Percentiles rank a stretch among this genome's conserved stretches.
Conservation (phyloP, 805 yeast species). For the Saturnispora kantuleensis region DNA sequence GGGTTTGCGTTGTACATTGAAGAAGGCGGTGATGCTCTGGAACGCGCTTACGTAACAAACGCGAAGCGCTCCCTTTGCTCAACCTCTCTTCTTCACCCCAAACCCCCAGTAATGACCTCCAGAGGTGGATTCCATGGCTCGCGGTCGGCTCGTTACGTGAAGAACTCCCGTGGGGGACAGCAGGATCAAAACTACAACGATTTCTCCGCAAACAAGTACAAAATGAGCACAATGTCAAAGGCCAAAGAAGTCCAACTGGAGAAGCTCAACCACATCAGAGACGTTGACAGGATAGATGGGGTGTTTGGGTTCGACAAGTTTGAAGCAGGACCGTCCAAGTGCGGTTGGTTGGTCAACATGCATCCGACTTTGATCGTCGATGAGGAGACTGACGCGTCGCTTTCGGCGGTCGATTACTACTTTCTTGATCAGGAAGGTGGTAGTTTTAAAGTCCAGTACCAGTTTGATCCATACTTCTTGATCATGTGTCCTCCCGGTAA, state of each 20-base stretch:
- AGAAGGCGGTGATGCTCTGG: not conserved
- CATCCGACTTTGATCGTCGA: constrained; percentile 71
- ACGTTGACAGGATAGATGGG: constrained; percentile 61
- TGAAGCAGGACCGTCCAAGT: constrained; percentile 57
- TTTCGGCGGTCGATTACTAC: constrained; percentile 87
- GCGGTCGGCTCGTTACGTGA: constrained; percentile 21
- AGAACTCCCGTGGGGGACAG: constrained; percentile 11
- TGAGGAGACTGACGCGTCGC: constrained; percentile 51
- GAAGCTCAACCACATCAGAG: constrained; percentile 44
- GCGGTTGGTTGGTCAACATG: constrained; percentile 93
- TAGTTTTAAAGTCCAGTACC: constrained; percentile 75
- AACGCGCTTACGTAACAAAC: constrained; percentile 5
- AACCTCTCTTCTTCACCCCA: not conserved
- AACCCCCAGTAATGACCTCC: constrained; percentile 11
- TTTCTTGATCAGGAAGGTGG: constrained; percentile 97
- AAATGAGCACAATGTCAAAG: not conserved
- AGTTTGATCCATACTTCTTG: constrained; percentile 80
- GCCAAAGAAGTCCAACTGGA: constrained; percentile 15
- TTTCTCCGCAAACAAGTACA: constrained; percentile 11
- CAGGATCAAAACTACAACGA: constrained; percentile 14
- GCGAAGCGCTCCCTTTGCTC: not conserved
- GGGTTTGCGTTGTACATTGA: constrained; percentile 5
- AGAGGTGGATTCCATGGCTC: constrained; percentile 16
- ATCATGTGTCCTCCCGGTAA: constrained; percentile 51
- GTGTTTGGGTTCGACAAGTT: constrained; percentile 83